These are phyloP conservation scores for Aspergillus sp. DNA, from an alignment of 2,329 filamentous ascomycete genomes.

Conservation along the genomic window DNA sequence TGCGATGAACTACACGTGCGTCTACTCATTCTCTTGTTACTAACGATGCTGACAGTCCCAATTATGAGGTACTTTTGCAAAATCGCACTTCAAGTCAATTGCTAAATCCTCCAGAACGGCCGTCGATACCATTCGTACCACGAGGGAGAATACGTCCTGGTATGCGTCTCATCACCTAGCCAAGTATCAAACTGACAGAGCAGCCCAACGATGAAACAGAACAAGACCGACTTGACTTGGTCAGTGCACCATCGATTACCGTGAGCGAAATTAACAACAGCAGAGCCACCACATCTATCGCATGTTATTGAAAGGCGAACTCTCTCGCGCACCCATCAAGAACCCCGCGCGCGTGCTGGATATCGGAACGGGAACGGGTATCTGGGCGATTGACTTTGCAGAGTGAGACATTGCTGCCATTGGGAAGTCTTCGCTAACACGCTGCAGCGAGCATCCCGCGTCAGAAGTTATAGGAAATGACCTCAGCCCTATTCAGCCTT, in stretches of 20 bases:
- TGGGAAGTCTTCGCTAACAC: background rate
- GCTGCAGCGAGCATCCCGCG: constrained; percentile 24
- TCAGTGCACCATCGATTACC: constrained; percentile 14
- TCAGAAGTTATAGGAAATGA: constrained; percentile 35
- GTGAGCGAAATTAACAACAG: constrained; percentile 4
- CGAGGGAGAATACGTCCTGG: constrained; percentile 31
- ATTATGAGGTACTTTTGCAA: constrained; percentile 30
- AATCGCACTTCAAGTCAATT: too few species aligned
- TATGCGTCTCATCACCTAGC: constrained; percentile 8
- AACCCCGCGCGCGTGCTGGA: constrained; percentile 32
- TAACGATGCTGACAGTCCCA: constrained; percentile 15
- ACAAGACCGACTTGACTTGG: constrained; percentile 36
- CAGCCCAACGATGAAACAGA: constrained; percentile 37
- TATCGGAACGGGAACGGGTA: constrained; percentile 38
- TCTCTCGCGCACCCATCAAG: constrained; percentile 27
- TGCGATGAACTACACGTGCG: constrained; percentile 32
- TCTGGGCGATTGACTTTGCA: constrained; percentile 40
- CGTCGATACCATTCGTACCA: constrained; percentile 34
- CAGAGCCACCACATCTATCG: constrained; percentile 36
- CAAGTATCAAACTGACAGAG: constrained; percentile 1
- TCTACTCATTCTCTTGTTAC: background rate
- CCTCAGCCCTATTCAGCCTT: constrained; percentile 32
- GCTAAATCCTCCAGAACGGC: constrained; percentile 24
- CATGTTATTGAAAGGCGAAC: constrained; percentile 32
- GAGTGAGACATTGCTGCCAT: constrained; percentile 26